Conservation (phyloP, 495 filamentous ascomycete species). For the Neurospora terricola region DNA sequence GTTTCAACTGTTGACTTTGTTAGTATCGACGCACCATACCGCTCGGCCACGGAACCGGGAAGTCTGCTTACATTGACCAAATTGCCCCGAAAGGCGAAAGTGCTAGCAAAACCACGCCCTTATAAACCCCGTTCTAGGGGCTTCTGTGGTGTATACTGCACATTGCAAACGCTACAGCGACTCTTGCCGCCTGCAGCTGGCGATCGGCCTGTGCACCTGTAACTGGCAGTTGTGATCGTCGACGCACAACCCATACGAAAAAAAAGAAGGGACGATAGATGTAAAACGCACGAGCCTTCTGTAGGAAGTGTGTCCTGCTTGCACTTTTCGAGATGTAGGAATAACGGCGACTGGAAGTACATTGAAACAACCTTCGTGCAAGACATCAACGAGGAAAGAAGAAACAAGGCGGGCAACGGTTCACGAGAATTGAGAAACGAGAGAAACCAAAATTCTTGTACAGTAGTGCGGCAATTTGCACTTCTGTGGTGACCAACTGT, state of each 20-base stretch:
- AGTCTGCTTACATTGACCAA: constrained; percentile 22
- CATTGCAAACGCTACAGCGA: not conserved
- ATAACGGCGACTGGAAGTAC: not conserved
- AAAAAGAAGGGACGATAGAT: not conserved
- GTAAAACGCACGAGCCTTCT: not conserved
- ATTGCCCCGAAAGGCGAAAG: constrained; percentile 20
- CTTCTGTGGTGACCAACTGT: not conserved
- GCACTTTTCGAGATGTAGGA: not conserved
- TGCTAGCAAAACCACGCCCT: not conserved
- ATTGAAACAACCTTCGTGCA: not conserved
- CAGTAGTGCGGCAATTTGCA: not conserved
- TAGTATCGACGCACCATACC: constrained; percentile 12
- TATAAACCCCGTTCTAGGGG: not conserved
- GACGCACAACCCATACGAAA: not conserved
- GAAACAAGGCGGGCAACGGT: not conserved
- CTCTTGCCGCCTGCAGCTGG: not conserved
- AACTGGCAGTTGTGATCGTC: not conserved
- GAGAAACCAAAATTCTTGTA: not conserved
- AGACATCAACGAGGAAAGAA: not conserved
- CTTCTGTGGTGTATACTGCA: not conserved
- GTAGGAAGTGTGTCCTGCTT: not conserved
- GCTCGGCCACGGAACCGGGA: not conserved
- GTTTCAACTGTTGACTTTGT: constrained; percentile 19
- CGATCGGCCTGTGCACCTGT: not conserved
- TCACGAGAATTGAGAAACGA: not conserved